A percentile compares a stretch with the other conserved stretches of the same genome.
These are phyloP conservation scores for Jackrogersella multiformis DNA, from an alignment of 495 filamentous ascomycete species.

Conservation along the genomic window DNA sequence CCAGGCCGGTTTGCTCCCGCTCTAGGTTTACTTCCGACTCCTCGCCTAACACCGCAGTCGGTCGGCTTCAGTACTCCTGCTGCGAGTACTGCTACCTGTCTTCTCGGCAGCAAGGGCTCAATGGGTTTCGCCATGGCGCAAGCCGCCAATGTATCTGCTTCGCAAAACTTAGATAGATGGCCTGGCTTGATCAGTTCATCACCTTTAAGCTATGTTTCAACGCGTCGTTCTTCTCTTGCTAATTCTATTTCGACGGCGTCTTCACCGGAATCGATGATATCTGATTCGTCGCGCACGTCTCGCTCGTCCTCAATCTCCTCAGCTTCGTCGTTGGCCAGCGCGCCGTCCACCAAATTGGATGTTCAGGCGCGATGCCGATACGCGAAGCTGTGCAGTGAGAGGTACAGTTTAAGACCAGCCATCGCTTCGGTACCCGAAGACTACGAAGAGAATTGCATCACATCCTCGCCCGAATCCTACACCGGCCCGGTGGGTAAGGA, in stretches of 20 bases:
- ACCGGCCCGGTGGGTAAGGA: conserved; percentile 62
- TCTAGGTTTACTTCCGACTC: conserved; percentile 77
- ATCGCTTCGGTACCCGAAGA: conserved; percentile 64
- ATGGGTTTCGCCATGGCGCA: conserved; percentile 85
- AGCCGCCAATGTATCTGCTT: conserved; percentile 69
- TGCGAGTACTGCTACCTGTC: conserved; percentile 73
- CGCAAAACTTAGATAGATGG: conserved; percentile 66
- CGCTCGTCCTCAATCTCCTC: conserved; percentile 79
- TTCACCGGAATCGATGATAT: conserved; percentile 91
- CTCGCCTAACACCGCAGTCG: conserved; percentile 80
- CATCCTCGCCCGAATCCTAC: conserved; percentile 70
- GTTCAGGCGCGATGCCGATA: conserved; percentile 85
- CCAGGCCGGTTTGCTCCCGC: conserved; percentile 59
- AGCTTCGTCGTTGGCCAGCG: conserved; percentile 70
- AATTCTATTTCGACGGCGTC: conserved; percentile 79
- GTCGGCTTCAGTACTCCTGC: conserved; percentile 86
- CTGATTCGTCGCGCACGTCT: conserved; percentile 79
- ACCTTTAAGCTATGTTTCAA: conserved; percentile 64
- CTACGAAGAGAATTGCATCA: conserved; percentile 63
- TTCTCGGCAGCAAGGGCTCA: conserved; percentile 61
- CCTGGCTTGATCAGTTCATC: conserved; percentile 64
- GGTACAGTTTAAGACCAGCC: conserved; percentile 54
- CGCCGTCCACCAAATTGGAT: conserved; percentile 75
- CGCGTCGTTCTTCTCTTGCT: conserved; percentile 78
- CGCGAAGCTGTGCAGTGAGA: conserved; percentile 69